Percentiles rank a stretch among this genome's conserved stretches.
These are phyloP conservation scores for Amanita molliuscula DNA, from an alignment of 768 basidiomycete genomes.

Conservation along the genomic window DNA sequence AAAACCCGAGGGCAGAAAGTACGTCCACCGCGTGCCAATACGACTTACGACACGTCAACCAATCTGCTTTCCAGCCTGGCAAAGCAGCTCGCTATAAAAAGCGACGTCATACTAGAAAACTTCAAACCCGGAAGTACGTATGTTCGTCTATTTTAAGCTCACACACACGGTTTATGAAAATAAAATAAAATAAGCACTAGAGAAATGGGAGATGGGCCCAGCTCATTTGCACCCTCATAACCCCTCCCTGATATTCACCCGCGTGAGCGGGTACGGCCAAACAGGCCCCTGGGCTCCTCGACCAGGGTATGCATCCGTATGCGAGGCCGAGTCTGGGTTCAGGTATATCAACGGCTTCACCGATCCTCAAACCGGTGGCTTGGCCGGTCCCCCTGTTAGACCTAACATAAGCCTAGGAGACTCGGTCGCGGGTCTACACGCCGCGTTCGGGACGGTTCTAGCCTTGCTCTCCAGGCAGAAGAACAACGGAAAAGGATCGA, in stretches of 20 bases:
- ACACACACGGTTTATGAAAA: background rate
- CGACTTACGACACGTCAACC: background rate
- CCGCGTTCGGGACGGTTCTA: conserved; percentile 64
- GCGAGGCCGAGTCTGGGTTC: conserved; percentile 69
- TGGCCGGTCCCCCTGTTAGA: conserved; percentile 54
- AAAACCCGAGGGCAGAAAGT: conserved; percentile 42
- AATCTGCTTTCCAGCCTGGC: conserved; percentile 35
- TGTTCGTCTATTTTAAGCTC: background rate
- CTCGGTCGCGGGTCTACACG: conserved; percentile 61
- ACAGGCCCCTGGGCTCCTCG: conserved; percentile 65
- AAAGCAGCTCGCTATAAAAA: conserved; percentile 46
- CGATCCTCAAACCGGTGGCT: conserved; percentile 37
- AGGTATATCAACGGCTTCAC: conserved; percentile 63
- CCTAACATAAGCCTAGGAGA: conserved; percentile 70
- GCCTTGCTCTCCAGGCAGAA: conserved; percentile 41
- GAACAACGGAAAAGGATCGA: conserved; percentile 32
- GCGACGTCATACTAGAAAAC: conserved; percentile 62
- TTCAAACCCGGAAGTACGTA: conserved; percentile 66
- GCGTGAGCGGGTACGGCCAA: conserved; percentile 71
- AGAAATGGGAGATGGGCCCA: conserved; percentile 61
- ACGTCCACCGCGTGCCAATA: conserved; percentile 6
- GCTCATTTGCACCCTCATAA: conserved; percentile 57
- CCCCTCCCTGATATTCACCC: conserved; percentile 83
- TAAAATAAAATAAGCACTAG: too few species aligned
- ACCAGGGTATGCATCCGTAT: conserved; percentile 66